Base-by-base conservation (phyloP, 2,329 filamentous ascomycete species). In the Fusarium irregulare region DNA sequence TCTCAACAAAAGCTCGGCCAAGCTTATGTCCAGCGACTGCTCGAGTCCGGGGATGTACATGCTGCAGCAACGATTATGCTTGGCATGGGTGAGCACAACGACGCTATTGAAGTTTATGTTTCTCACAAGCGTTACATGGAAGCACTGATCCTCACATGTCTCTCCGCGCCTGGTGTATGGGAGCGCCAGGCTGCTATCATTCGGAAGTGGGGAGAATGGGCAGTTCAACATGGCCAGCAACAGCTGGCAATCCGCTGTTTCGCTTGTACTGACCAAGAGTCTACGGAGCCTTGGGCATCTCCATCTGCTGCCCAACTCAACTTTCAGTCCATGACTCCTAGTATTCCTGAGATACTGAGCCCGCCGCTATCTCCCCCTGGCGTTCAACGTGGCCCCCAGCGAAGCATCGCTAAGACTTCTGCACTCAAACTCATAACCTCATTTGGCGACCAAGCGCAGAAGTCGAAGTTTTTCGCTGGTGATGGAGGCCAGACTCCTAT, bases 51-150 rank as follows among this genome's bases (percentile, higher is more conserved):
- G 28, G 96, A 99, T 74, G 85, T 98, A 4, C 94, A 99, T 77
- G 93, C 93, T 1, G 94, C 96, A 7, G 94, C 94, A 20, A 95
- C 95, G 1, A 95, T 98, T 67, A 89, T 99, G 79, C 89, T 99
- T 34, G 94, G 94, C 16, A 89, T 99, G 80, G 94, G 94, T 4
- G 95, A 98, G 76, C 86, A 93, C 73, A 95, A 97, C 70, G 95
- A 99, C 78, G 96, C 96, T 1, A 94, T 99, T 64, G 96, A 99
- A 79, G 92, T 98, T 30, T 99, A 99, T 75, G 89, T 97, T 32
- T 97, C 94, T 13, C 93, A 96, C 70, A 93, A 91, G 78, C 91
- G 91, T 75, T 97, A 91, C 78, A 92, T 99, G 91, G 96, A 99
- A 81, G 95, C 96, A 4, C 86, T 98, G 32, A 87, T 99, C 16